These are phyloP conservation scores for Collybia nuda DNA, from an alignment of 768 basidiomycete species.

Conservation along the genomic window DNA sequence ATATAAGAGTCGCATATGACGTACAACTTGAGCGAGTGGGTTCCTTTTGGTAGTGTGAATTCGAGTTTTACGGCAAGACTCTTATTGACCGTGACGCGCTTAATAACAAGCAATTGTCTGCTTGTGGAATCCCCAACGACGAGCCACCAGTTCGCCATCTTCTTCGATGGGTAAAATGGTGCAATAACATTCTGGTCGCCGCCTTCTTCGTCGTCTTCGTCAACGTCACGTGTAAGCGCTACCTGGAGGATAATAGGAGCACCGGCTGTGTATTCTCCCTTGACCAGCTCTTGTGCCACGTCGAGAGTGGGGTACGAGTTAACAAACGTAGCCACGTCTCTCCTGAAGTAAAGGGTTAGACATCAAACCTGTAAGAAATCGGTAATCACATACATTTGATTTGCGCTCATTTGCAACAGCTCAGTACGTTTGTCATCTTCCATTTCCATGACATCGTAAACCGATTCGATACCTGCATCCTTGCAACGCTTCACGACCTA, in stretches of 20 bases:
- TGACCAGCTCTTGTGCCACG: conserved; percentile 81
- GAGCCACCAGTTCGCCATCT: conserved; percentile 97
- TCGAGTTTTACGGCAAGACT: conserved; percentile 85
- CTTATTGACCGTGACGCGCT: conserved; percentile 90
- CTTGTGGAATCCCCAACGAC: conserved; percentile 84
- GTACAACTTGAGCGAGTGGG: conserved; percentile 79
- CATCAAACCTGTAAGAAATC: not conserved
- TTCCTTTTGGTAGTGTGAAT: conserved; percentile 84
- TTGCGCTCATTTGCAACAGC: conserved; percentile 79
- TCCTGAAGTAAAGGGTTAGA: conserved; percentile 48
- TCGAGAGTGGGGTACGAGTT: conserved; percentile 98
- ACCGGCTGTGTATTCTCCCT: conserved; percentile 84
- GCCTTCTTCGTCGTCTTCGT: conserved; percentile 66
- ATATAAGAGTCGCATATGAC: conserved; percentile 93
- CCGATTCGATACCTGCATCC: conserved; percentile 77
- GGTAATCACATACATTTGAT: conserved; percentile 75
- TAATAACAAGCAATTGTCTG: conserved; percentile 81
- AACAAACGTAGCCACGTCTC: conserved; percentile 91
- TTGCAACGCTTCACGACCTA: conserved; percentile 86
- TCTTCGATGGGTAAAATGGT: conserved; percentile 87
- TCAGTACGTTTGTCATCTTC: conserved; percentile 87
- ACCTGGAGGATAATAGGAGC: conserved; percentile 83
- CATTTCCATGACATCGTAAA: conserved; percentile 98
- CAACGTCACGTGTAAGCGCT: conserved; percentile 75
- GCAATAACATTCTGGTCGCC: conserved; percentile 87